Base-by-base conservation (phyloP, 768 basidiomycete species). In the Piloderma croceum region DNA sequence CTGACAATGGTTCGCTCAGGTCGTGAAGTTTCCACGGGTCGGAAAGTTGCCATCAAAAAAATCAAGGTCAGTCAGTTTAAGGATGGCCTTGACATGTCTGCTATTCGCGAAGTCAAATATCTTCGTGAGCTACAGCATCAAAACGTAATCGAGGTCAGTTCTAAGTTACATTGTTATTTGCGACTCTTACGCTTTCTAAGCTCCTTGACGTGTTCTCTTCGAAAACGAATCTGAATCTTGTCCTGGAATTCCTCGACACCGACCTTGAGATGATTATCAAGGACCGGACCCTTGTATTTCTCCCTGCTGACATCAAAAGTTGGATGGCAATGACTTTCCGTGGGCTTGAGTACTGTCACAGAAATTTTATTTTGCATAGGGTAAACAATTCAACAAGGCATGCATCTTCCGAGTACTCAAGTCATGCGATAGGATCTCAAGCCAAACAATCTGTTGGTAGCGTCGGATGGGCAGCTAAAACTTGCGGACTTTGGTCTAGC, bases 311-410 rank as follows among this genome's bases (percentile, higher is more conserved):
- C 60, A 92, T 97, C 67, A 99, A 99, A 62, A 84, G 86, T 47
- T 99, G 96, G 94, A 90, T 96, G 79, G 87, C 89, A 9, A 98
- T 98, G 96, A 92, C 88, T 0, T 81, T 98, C 56, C 81, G 92
- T 29, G 96, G 96, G 2, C 71, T 99, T n/a, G 96, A 98, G 62
- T 98, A 96, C 60, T 97, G 96, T 51, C 96, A 99, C 57, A 69
- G 93, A 38, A 93, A 92, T 60, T 93, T 83, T 53, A 77, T 98
- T 41, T 70, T 99, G 18, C 96, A 99, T 64, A 77, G 96, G 40
- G 94, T 96, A 58, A 47, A 76, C n/a, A n/a, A n/a, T n/a, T n/a
- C n/a, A n/a, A n/a, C n/a, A n/a, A n/a, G n/a, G n/a, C n/a, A 2
- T 17, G 35, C 25, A 43, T 20, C 24, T 29, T 36, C 41, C 4